phyloP scores from a whole-genome alignment of 495 filamentous ascomycete genomes.

The Friedmanniomyces simplex region DNA sequence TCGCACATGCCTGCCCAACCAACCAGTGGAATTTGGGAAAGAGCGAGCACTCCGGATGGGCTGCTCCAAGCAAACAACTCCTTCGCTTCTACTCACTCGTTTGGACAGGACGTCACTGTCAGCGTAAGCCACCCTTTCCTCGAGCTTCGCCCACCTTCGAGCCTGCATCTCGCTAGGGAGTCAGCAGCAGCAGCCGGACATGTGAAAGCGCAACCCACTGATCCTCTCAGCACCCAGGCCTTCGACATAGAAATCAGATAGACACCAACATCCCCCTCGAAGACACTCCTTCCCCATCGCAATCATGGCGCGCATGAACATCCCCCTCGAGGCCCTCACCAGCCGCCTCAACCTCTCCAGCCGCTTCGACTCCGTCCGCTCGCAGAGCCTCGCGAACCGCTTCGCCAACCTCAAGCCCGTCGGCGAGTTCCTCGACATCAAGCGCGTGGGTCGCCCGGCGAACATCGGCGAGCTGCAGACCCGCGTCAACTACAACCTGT shows the following conservation, averaged over 20 bases:
- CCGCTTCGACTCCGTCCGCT: constrained; percentile 67
- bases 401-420: constrained; percentile 90
- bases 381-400: constrained; percentile 62
- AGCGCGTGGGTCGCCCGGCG: constrained; percentile 83
- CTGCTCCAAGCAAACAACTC: not conserved
- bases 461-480: constrained; percentile 88
- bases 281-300: not conserved
- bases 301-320: constrained; percentile 77
- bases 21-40: not conserved
- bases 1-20: not conserved
- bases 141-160: not conserved
- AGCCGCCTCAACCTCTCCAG: constrained; percentile 73
- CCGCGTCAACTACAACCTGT: constrained; percentile 92
- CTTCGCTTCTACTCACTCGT: constrained; percentile 4
- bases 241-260: too few species aligned
- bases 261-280: not conserved
- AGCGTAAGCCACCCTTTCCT: constrained; percentile 4
- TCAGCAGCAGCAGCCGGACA: not conserved
- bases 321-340: constrained; percentile 83
- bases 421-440: constrained; percentile 90
- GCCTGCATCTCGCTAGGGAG: not conserved
- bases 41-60: not conserved
- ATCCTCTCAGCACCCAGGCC: not conserved
- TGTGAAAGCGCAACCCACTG: constrained; percentile 1
- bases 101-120: not conserved